Base-by-base conservation (phyloP, 2,329 filamentous ascomycete species). In the Incumbomyces lentus region DNA sequence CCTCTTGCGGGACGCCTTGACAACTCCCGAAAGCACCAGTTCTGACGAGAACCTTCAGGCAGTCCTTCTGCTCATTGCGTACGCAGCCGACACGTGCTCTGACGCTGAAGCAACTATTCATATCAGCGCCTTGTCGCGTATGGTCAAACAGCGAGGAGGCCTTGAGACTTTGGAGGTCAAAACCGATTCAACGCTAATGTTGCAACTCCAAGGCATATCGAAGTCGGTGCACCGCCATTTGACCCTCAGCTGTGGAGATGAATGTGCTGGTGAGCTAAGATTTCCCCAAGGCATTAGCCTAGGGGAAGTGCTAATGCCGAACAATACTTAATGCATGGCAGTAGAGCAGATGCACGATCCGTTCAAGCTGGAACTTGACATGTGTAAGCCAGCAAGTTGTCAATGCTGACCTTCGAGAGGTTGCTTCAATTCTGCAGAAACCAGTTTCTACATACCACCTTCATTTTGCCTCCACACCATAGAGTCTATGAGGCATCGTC, bases 31-130 rank as follows among this genome's bases (percentile, higher is more conserved):
- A 11, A 48, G 47, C 22, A 48, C 50, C 29, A 55, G 50, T 34
- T 52, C 50, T 17, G 52, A 56, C 38, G 42, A 53, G 19, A 53
- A 52, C 31, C 48, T 56, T 35, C 54, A 56, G 34, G 50, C 54
- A 4, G 54, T 56, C 2, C 54, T 56, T n/a, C 34, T 56, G 32
- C 26, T 56, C 16, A 33, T 56, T 19, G 52, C 48, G 7, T 56
- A 55, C 36, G 51, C 54, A 5, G 39, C 54, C n/a, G 54, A 56
- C 35, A 51, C 52, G 14, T 47, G 49, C 10, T 48, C 51, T 29
- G 8, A 11, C 3, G 41, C 36, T 26, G 54, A 56, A 30, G 48
- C 51, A 6, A 36, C 34, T 12, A 40, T 56, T 11, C 54, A 56
- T 39, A 38, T 43, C n/a, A 47, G 50, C 31, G 54, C 52, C 16